Evolutionary conservation across 805 yeast genomes (phyloP), one percentile per base, ranked within the genome.

Genomic region (Blastobotrys mokoenaii): DNA sequence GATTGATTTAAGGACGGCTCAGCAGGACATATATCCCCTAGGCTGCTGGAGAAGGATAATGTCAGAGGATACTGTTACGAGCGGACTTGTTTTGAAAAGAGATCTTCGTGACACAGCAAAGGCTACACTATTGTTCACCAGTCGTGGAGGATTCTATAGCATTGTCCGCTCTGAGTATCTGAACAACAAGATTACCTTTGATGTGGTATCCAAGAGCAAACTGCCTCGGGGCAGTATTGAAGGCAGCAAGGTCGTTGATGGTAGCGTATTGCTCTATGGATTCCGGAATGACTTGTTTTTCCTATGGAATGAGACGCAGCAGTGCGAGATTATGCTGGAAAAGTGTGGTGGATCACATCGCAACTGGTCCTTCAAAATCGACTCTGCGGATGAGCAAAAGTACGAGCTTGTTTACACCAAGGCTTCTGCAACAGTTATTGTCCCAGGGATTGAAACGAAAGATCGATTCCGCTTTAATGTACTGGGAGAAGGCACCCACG

Each of bases 291-390:
- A 82, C 41, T 66, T 73, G 41, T 88, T 90, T 57, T 83, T 82
- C 55, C 62, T 86, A 17, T 87, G 87, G 80, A 86, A 89, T 60
- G 95, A 86, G 56, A 77, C 88, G 1, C 68, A 72, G 37, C 88
- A 84, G 52, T 69, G 72, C 43, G 96, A 88, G 59, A 60, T 86
- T 1, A 68, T 76, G 40, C 74, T 79, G 46, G 86, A 80, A 50
- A 63, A 72, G 11, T 93, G 97, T 62, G 97, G 97, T 22, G 97
- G 97, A 2, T 77, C 93, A 2, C 96, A 89, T 60, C 72, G 97
- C 48, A 75, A 77, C 48, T 93, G 97, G 96, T 71, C 73, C 30
- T n/a, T 36, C 11, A 42, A 45, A 27, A 46, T 57, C 3, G 49
- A 48, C 17, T 43, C 41, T n/a, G 43, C 48, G 4, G 51, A 55